Conservation (phyloP, 2,329 filamentous ascomycete species). For the Neospermospora avenae region DNA sequence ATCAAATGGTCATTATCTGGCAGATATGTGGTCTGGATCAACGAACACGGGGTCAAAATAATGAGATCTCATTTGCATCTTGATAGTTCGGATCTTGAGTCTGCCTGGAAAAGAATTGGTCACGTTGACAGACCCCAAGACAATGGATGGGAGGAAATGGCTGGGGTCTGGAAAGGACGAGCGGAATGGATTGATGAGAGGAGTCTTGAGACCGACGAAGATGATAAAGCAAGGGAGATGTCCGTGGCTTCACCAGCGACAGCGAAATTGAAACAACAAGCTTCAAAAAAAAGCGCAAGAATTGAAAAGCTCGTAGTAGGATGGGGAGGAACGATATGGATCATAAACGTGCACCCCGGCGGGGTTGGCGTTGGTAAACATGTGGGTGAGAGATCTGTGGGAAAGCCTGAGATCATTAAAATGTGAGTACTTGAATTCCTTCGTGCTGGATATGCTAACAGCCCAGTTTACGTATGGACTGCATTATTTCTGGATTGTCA, state of each 20-base stretch:
- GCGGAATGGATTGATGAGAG: constrained; percentile 91
- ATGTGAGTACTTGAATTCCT: constrained; percentile 62
- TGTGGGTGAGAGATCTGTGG: constrained; percentile 67
- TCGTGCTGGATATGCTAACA: constrained; percentile 29
- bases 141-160: constrained; percentile 93
- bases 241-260: constrained; percentile 42
- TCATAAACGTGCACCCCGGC: constrained; percentile 83
- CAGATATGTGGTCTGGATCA: constrained; percentile 91
- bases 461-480: constrained; percentile 83
- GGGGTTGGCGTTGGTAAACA: constrained; percentile 63
- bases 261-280: constrained; percentile 48
- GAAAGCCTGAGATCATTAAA: constrained; percentile 85
- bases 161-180: constrained; percentile 87
- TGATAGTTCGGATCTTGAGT: constrained; percentile 71
- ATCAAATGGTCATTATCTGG: constrained; percentile 95
- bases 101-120: constrained; percentile 91
- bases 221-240: constrained; percentile 38
- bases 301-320: constrained; percentile 85
- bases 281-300: constrained; percentile 44
- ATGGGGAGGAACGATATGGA: constrained; percentile 96
- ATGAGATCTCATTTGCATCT: constrained; percentile 88
- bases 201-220: constrained; percentile 70
- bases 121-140: constrained; percentile 87
- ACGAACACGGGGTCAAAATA: constrained; percentile 96
- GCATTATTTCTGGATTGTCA: constrained; percentile 94